Base-by-base conservation (phyloP, 2,329 filamentous ascomycete species). In the Chaetomiaceae sp. region DNA sequence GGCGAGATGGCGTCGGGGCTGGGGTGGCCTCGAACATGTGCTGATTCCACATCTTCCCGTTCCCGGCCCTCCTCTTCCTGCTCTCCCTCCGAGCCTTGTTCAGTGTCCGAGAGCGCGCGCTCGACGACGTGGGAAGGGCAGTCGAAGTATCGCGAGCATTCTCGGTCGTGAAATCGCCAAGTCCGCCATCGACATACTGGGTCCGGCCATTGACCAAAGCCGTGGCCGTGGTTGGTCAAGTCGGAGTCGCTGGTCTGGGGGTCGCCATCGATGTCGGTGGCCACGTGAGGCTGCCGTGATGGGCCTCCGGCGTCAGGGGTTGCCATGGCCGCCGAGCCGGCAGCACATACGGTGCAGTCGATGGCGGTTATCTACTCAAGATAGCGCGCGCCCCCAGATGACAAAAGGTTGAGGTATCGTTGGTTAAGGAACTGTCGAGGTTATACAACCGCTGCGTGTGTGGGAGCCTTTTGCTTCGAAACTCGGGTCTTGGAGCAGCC, bases 111-210 rank as follows among this genome's bases (percentile, higher is more conserved):
- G 18, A 68, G 54, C 25, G 60, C 61, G 47, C 75, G 69, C 60
- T 72, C 71, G 41, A 75, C 59, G 16, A 66, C 56, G 52, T 79
- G 76, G 4, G 73, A 71, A 29, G 75, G 76, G 38, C 75, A 78
- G 64, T 79, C 76, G 52, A 75, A 71, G 62, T 69, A 78, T 42
- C 69, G 70, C 10, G 69, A 69, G 61, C 75, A 77, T 62, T 78
- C 75, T 44, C 71, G 67, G 46, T 74, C 68, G 57, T 73, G 61
- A 40, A 68, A 73, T 13, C 65, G 64, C 16, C 62, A 20, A 9
- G 67, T 73, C 45, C 68, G 69, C 67, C 72, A 75, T 32, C 60
- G 67, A 53, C 74, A 77, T 23, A 58, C 47, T 4, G 57, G 50
- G 9, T 45, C 14, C 16, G 29, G n/a, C 10, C 29, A 43, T 29